Evolutionary conservation across 768 basidiomycete genomes (phyloP), one percentile per base, ranked within the genome.

Genomic region (Collybia nuda): DNA sequence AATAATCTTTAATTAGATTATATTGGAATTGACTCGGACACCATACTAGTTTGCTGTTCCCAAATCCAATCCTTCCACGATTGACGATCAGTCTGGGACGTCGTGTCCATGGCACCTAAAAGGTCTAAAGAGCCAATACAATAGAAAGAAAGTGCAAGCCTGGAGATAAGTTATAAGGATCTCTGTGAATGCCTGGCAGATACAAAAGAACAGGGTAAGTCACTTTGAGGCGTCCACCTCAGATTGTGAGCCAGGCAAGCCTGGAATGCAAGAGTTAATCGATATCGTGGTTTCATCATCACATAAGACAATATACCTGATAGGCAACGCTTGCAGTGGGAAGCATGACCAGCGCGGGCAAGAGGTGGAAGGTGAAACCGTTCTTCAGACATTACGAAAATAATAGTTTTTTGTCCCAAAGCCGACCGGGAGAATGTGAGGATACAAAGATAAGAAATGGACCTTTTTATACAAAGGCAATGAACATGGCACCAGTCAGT

Each of bases 131-230:
- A 78, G 0, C 93, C 88, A 17, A 98, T 71, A 57, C 89, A 93
- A 65, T 98, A 99, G 72, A 93, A 98, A 15, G 78, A 85, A 43
- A 97, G 63, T 3, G 90, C 91, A 61, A 96, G 73, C 61, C 95
- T 97, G 38, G 19, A 24, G 32, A 14, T 5, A 32, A 6, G 9
- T 14, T 14, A 11, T 6, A 32, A 32, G 32, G 32, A 32, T 32
- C 32, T 32, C 3, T 11, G 14, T 32, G 14, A 32, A 32, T 14
- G 12, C 14, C 14, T 32, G 14, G 3, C 32, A 32, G 12, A 32
- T 15, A 29, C 19, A 17, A 5, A 12, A 18, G 21, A 29, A 47
- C 9, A 45, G 21, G 7, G 28, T 14, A 17, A 47, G 53, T 57
- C 52, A 89, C 92, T 89, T 79, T 44, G 86, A 87, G 23, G 82